Evolutionary conservation across 148 eudicot species (phyloP), one percentile per base, ranked within the genome.

Genomic region (Heliosperma pusillum): DNA sequence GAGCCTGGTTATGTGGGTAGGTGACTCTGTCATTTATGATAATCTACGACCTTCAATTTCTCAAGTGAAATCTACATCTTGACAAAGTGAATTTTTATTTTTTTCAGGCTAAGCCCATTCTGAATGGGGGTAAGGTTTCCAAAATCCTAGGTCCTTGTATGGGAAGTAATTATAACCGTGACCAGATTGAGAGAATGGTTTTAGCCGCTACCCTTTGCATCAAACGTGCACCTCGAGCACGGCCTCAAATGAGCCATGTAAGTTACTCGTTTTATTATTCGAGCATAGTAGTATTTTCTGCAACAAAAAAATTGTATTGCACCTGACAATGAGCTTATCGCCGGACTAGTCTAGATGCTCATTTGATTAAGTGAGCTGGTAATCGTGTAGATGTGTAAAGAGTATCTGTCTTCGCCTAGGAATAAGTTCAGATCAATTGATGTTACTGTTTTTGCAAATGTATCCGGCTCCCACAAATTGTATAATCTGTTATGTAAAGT

Each of bases 1-100:
- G 82, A 95, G 99, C 87, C 82, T 95, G 76, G 93, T 95, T 75
- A 85, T 90, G 89, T 95, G 99, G 99, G 99, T 95, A 82, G 61
- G 97, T 80, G 61, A 42, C 24, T 63, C 70, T 76, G 47, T 64
- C 25, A 24, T 25, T 59, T 69, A 25, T 72, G 19, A 25, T 50
- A 70, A 13, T 21, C 60, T 58, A 33, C 44, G 12, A 3, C 17
- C 50, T 66, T 69, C 58, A 21, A 50, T 81, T 42, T 69, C 12
- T 69, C 57, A 59, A 26, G 44, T 3, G 15, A 53, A 66, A 59
- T 52, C 20, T 59, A 10, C 20, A 40, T 60, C 26, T 47, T 67
- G 55, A 58, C 52, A 42, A 70, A 63, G 30, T 21, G 58, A 47
- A 40, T 70, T 55, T 74, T 76, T 64, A 16, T 82, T 27, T 61